Evolutionary conservation across 2,329 filamentous ascomycete species (phyloP).

Genomic region (Metarhizium rileyi): DNA sequence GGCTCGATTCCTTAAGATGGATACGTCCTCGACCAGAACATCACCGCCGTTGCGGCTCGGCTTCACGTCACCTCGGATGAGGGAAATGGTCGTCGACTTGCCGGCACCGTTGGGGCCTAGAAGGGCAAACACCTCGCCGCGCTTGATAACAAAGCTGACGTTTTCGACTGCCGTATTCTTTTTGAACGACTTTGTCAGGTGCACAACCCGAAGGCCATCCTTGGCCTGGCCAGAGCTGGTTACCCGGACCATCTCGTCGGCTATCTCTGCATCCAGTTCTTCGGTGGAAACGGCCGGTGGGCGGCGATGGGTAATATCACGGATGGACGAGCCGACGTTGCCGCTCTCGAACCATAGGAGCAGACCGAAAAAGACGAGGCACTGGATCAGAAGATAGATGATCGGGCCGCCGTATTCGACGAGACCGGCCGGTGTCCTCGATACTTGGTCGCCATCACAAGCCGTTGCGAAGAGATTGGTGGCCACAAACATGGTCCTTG

Average conservation of each 20-base stretch:
- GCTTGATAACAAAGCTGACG: conserved; percentile 70
- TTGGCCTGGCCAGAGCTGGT: conserved; percentile 26
- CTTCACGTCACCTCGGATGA: conserved; percentile 80
- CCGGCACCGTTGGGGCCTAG: conserved; percentile 87
- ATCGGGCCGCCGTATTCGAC: conserved; percentile 75
- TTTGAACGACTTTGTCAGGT: conserved; percentile 73
- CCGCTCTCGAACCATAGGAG: conserved; percentile 77
- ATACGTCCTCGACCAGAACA: conserved; percentile 68
- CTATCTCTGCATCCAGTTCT: conserved; percentile 48
- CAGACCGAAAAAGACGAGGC: conserved; percentile 57
- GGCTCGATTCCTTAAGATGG: conserved; percentile 62
- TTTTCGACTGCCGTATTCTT: conserved; percentile 76
- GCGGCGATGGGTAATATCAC: conserved; percentile 27
- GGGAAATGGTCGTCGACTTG: conserved; percentile 80
- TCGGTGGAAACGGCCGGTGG: conserved; percentile 20
- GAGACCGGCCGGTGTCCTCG: conserved; percentile 60
- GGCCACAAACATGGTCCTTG: conserved; percentile 64
- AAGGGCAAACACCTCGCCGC: conserved; percentile 77
- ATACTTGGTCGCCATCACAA: conserved; percentile 56
- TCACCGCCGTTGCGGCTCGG: conserved; percentile 65
- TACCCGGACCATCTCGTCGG: conserved; percentile 54
- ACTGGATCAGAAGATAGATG: conserved; percentile 69
- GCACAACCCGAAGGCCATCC: conserved; percentile 67
- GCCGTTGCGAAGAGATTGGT: conserved; percentile 78
- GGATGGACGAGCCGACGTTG: conserved; percentile 46